Base-by-base conservation (phyloP, 495 filamentous ascomycete genomes). In the Beverwykella pulmonaria region DNA sequence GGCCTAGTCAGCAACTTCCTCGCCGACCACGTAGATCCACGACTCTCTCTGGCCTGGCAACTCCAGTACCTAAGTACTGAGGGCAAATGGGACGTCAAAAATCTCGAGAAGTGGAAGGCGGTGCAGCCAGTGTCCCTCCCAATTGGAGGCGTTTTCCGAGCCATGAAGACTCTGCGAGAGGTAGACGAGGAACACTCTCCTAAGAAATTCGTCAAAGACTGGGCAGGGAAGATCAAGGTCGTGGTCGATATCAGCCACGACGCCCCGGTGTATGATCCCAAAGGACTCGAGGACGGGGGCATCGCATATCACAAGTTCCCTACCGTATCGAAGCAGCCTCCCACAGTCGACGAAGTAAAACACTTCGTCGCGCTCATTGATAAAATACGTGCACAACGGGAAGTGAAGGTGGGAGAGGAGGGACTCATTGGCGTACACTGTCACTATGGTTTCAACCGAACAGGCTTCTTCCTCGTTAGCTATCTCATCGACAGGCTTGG, bases 11-110 rank as follows among this genome's bases (percentile, higher is more conserved):
- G 92, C 22, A 86, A 90, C 65, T 97, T 97, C 69, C 81, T 98
- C 44, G 80, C 83, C 26, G 79, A 83, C 17, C 84, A 92, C 63
- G 77, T 97, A 60, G 92, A 92, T 48, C 81, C 87, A 53, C 89
- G 90, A 5, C 83, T 98, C 19, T 87, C 84, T 7, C 84, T 92
- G 5, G 90, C 88, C 17, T 98, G 93, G 93, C 93, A 98, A 78
- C 80, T 97, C 19, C 88, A 92, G 70, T 86, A 92, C 74, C 84
- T 98, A 25, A 89, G 88, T 39, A 90, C 87, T 2, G 90, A 90
- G 59, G 92, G 93, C 14, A 98, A 98, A 79, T 97, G 93, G 93
- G 93, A 97, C 74, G 91, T 98, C 62, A 97, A 98, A 80, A 98
- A 98, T 75, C 85, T 97, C 14, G 87, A 82, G 60, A 97, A 97